Conservation (phyloP, 495 filamentous ascomycete species). For the Astrothelium subdiscretum region DNA sequence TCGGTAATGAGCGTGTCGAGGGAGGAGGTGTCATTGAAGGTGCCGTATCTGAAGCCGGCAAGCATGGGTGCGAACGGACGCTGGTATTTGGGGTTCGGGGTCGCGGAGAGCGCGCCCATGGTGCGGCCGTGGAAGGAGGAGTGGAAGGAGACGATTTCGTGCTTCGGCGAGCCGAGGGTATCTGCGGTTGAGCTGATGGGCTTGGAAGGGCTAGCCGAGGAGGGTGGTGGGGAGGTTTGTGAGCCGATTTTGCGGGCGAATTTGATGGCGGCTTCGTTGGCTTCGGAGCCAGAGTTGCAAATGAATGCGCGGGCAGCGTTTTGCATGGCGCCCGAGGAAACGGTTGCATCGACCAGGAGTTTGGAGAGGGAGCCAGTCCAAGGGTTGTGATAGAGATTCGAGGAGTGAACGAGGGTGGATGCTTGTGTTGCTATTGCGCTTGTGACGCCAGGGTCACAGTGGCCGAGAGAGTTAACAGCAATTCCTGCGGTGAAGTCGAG, state of each 20-base stretch:
- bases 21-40: constrained; percentile 65
- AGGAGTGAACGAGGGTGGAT: constrained; percentile 72
- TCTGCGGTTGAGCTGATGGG: not conserved
- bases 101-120: constrained; percentile 84
- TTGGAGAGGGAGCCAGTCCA: constrained; percentile 84
- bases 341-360: constrained; percentile 68
- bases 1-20: constrained; percentile 64
- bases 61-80: constrained; percentile 90
- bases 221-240: constrained; percentile 52
- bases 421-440: constrained; percentile 67
- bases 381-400: constrained; percentile 91
- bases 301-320: constrained; percentile 75
- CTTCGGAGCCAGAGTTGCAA: constrained; percentile 89
- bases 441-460: constrained; percentile 63
- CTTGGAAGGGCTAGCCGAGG: not conserved
- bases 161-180: constrained; percentile 34
- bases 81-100: constrained; percentile 98
- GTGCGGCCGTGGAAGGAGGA: constrained; percentile 93
- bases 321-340: constrained; percentile 65
- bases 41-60: constrained; percentile 80
- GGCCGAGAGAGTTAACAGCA: constrained; percentile 85
- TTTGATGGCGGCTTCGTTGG: constrained; percentile 96
- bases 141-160: constrained; percentile 78
- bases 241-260: constrained; percentile 88
- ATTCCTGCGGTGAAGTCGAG: constrained; percentile 94